phyloP scores from a whole-genome alignment of 2,329 filamentous ascomycete genomes.

The Microsporum ferrugineum region DNA sequence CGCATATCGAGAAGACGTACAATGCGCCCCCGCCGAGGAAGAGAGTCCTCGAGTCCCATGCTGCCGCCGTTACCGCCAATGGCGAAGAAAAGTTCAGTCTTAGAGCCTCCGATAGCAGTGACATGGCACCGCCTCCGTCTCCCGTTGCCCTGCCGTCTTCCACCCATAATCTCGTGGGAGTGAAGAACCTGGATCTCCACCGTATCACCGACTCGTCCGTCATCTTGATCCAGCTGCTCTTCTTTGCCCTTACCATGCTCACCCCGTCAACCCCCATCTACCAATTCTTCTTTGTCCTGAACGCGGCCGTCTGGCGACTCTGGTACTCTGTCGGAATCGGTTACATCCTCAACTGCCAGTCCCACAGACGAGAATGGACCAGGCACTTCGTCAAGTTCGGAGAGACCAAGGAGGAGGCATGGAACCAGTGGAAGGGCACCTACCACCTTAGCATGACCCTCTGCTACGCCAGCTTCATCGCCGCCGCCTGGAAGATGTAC shows the following conservation, averaged over 20 bases:
- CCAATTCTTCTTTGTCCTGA: conserved; percentile 67
- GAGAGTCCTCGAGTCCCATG: conserved; percentile 26
- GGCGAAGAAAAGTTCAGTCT: conserved; percentile 22
- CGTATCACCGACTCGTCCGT: conserved; percentile 75
- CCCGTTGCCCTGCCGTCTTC: conserved; percentile 47
- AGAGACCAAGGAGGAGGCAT: conserved; percentile 79
- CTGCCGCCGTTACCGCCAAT: conserved; percentile 10
- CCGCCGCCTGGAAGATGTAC: conserved; percentile 96
- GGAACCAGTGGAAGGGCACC: conserved; percentile 94
- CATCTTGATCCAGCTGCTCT: conserved; percentile 62
- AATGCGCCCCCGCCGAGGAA: conserved; percentile 71
- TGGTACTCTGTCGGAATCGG: conserved; percentile 90
- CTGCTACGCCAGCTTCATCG: conserved; percentile 79
- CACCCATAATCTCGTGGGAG: conserved; percentile 72
- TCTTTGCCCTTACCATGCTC: conserved; percentile 59
- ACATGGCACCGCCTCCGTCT: conserved; percentile 30
- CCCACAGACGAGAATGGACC: conserved; percentile 85
- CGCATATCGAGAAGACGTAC: conserved; percentile 96
- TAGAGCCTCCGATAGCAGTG: conserved; percentile 26
- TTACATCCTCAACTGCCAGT: conserved; percentile 72
- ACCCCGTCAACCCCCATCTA: conserved; percentile 67
- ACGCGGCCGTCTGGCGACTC: conserved; percentile 71
- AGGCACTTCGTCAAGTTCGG: conserved; percentile 96
- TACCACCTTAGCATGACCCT: conserved; percentile 88
- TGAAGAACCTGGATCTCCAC: conserved; percentile 77